These are phyloP conservation scores for Ustilago sp. DNA, from an alignment of 1,284 basidiomycete species.

Conservation along the genomic window DNA sequence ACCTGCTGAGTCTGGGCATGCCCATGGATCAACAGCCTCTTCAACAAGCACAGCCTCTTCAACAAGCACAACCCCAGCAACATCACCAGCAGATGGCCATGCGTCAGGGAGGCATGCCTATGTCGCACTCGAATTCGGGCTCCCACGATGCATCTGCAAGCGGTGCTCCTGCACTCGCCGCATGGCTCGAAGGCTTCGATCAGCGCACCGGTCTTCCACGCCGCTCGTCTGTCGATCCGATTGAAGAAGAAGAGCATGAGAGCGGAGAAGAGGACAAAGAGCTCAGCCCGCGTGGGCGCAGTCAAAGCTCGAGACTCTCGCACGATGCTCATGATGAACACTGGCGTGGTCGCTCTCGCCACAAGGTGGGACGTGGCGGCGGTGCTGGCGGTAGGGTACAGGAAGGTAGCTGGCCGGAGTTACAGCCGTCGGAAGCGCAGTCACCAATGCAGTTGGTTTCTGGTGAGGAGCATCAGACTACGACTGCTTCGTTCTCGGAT, in stretches of 20 bases:
- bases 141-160: conserved; percentile 17
- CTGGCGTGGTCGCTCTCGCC: conserved; percentile 37
- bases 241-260: conserved; percentile 52
- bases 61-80: conserved; percentile 8
- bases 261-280: conserved; percentile 43
- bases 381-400: conserved; percentile 15
- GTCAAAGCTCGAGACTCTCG: conserved; percentile 17
- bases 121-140: conserved; percentile 27
- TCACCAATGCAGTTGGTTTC: conserved; percentile 48
- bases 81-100: conserved; percentile 21
- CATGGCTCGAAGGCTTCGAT: conserved; percentile 53
- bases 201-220: conserved; percentile 53
- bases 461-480: conserved; percentile 9
- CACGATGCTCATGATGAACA: conserved; percentile 41
- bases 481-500: conserved; percentile 31
- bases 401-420: conserved; percentile 46
- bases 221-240: conserved; percentile 54
- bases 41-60: conserved; percentile 7
- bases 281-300: conserved; percentile 41
- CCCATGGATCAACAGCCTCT: conserved; percentile 26
- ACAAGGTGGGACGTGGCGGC: conserved; percentile 28
- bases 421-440: conserved; percentile 38
- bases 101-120: conserved; percentile 20
- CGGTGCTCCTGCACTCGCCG: conserved; percentile 33
- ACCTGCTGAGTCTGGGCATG: conserved; percentile 45